Evolutionary conservation across 1,139 yeast genomes (phyloP), one percentile per base, ranked within the genome.

Genomic region (Arxiozyma slooffiae): DNA sequence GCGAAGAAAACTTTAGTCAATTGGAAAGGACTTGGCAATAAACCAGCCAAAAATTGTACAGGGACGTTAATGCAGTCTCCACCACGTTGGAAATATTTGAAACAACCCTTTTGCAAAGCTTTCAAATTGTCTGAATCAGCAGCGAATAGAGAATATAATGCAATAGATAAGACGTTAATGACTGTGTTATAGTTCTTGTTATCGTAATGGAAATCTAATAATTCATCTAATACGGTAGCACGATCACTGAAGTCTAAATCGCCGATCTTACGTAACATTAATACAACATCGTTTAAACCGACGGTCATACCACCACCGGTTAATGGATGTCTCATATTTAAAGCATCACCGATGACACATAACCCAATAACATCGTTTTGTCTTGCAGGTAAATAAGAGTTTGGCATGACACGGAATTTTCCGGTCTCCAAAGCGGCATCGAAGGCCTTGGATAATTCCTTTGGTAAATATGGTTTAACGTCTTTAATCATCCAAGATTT

Each of bases 231-330:
- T 18, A 90, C 78, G 8, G 69, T 61, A 18, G 70, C 75, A 58
- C 82, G 75, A 64, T 88, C 84, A 26, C 66, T 67, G 45, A 92
- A 75, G 53, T 80, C 82, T 20, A 78, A 75, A 17, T 85, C 81
- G 40, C 68, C 66, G 37, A 67, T 63, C 53, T 48, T 72, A 58
- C 48, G 74, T 65, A 46, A 84, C 80, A 59, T 85, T 71, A 53
- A 85, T 67, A 18, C 88, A 6, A 90, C 92, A 66, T 92, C 99
- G 64, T 82, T 85, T 55, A 94, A 74, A 0, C 97, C 97, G 44
- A 92, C 98, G 11, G 97, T 90, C 99, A 92, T 92, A 54, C 99
- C 99, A 53, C 98, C 98, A 45, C 99, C 99, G 1, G 98, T 92
- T 56, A 92, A 76, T 20, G 99, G 99, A 67, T 92, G 99, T 66